phyloP scores from a whole-genome alignment of 1,284 basidiomycete genomes.

The Heliocybe sulcata region DNA sequence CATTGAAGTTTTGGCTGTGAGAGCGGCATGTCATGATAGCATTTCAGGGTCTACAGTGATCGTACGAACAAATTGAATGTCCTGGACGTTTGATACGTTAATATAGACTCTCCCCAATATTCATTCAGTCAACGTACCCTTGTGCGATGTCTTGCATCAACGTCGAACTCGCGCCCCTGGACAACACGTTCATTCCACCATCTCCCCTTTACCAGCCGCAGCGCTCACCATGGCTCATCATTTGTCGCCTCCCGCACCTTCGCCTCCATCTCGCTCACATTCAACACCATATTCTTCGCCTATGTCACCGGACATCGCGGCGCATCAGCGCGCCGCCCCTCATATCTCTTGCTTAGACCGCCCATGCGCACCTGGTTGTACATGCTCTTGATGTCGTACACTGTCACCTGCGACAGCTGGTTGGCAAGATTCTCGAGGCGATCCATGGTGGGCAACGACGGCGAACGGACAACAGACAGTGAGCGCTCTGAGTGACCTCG shows the following conservation, averaged over 20 bases:
- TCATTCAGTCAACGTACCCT: slow-evolving; percentile 51
- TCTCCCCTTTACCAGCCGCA: neutral
- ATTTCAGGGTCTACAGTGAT: neutral
- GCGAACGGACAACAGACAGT: neutral
- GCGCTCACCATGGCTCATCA: slow-evolving; percentile 88
- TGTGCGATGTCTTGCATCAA: slow-evolving; percentile 98
- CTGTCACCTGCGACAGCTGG: slow-evolving; percentile 66
- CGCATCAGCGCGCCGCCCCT: neutral
- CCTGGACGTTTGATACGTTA: slow-evolving; percentile 28
- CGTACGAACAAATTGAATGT: slow-evolving; percentile 85
- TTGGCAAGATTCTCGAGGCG: slow-evolving; percentile 57
- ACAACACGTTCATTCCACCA: slow-evolving; percentile 6
- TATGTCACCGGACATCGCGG: slow-evolving; percentile 19
- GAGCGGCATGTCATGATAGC: neutral
- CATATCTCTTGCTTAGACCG: neutral
- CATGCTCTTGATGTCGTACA: slow-evolving; percentile 93
- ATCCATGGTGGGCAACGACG: slow-evolving; percentile 16
- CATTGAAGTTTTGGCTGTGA: slow-evolving; percentile 92
- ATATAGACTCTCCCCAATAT: neutral
- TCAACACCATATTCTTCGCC: slow-evolving; percentile 89
- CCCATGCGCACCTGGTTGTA: slow-evolving; percentile 72
- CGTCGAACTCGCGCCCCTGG: slow-evolving; percentile 95
- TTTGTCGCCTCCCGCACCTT: slow-evolving; percentile 98
- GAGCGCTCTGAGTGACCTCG: neutral
- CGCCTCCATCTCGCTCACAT: slow-evolving; percentile 95